Evolutionary conservation across 192 early-diverging fungal species (phyloP), one percentile per base, ranked within the genome.

Genomic region (Nowakowskiella sp.): DNA sequence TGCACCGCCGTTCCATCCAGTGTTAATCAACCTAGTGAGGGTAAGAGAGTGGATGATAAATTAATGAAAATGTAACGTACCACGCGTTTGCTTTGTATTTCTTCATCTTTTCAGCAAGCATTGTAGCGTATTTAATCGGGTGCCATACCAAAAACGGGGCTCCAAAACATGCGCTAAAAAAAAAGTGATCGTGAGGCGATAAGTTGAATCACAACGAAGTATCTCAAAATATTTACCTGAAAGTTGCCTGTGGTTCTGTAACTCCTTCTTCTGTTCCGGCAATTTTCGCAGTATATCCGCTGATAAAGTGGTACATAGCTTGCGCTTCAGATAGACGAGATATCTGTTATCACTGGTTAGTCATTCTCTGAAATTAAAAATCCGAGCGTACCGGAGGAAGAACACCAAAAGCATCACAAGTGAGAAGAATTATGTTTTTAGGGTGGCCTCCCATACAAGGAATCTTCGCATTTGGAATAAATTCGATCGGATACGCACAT

Each of bases 91-190:
- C 87, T 66, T 80, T 75, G 76, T 95, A 84, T 45, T 80, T 29
- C 53, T 84, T 71, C 76, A 97, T 94, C 85, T 97, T 95, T 31
- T 88, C 81, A 4, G 94, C 94, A 49, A 97, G 81, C 91, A 94
- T 94, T 63, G 82, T 82, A 32, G 94, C 94, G 71, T 97, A 97
- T 69, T 87, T 90, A 58, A 85, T 82, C 30, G 94, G 94, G 71
- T 97, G 94, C 73, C 90, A 83, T 51, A 94, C 91, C 29, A 97
- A 76, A 86, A 97, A 97, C n/a, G 94, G 91, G 58, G 89, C 83
- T 57, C 92, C 92, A 60, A 90, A 94, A 73, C 89, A 94, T 31
- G 89, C 82, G 34, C 55, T 59, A 57, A 51, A 57, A 25, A n/a
- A 24, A 27, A 27, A 28, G 34, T 42, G 32, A 60, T 58, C 30